A percentile compares a stretch with the other conserved stretches of the same genome.
Evolutionary conservation across 139 green algal genomes (phyloP).

Genomic region (Picochlorum costavermella): DNA sequence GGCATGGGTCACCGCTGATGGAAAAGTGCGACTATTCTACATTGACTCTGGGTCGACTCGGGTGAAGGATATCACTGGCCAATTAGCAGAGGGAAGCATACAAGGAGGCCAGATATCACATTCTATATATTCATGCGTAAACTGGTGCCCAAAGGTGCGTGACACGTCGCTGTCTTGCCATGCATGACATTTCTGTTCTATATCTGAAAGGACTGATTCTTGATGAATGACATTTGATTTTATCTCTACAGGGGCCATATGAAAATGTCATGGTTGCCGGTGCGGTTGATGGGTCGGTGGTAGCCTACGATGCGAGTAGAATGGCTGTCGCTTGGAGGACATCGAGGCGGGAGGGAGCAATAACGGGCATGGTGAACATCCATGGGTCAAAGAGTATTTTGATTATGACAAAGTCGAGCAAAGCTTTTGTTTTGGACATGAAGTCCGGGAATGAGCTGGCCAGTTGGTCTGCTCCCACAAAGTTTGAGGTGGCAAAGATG

Average conservation of each 20-base stretch:
- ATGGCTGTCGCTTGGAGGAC: constrained; percentile 4
- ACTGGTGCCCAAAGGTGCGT: background rate
- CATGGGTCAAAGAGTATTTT: background rate
- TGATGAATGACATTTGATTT: background rate
- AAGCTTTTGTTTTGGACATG: constrained; percentile 4
- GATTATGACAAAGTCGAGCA: background rate
- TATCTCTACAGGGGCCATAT: background rate
- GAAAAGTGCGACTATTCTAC: background rate
- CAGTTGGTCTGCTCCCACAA: background rate
- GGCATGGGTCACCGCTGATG: background rate
- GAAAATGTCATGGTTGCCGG: constrained; percentile 6
- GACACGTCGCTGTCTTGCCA: background rate
- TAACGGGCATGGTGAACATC: background rate
- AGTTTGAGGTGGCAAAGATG: constrained; percentile 4
- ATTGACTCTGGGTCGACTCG: background rate
- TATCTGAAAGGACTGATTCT: too few species aligned
- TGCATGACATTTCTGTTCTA: too few species aligned
- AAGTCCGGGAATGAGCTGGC: background rate
- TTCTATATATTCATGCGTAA: background rate
- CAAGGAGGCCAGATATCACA: background rate
- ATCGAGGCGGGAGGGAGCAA: background rate
- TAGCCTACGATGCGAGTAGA: constrained; percentile 10
- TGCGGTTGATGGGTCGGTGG: background rate
- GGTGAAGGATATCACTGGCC: background rate
- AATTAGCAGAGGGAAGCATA: background rate